Base-by-base conservation (phyloP, 2,329 filamentous ascomycete species). In the Aspergillus oerlinghausenensis region DNA sequence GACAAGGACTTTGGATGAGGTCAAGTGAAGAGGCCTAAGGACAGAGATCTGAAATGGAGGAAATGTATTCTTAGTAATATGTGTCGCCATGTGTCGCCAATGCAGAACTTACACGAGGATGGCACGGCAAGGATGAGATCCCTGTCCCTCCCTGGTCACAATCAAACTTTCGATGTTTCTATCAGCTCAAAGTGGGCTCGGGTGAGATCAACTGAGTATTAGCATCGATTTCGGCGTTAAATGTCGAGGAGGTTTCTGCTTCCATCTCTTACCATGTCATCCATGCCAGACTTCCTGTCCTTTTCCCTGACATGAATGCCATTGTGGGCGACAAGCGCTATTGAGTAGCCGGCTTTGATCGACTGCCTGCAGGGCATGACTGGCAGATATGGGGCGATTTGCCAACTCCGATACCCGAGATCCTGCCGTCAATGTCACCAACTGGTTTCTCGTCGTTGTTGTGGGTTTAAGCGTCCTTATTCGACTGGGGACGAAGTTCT, bases 341-440 rank as follows among this genome's bases (percentile, higher is more conserved):
- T 17, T 38, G 14, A 38, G 14, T 38, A 38, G 32, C 32, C 14
- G 32, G 32, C 6, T 17, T 17, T 6, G 1, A 17, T 38, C 14
- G 4, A 17, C 32, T 38, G 5, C 5, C 32, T 38, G 14, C 29
- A 17, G 4, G 32, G 14, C 32, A 35, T 29, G 10, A 47, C 40
- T 50, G 47, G 21, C 51, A 25, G 50, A n/a, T 17, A 60, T 60
- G 58, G 56, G 53, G 40, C 63, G 65, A 49, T 67, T 65, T 38
- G 57, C 58, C 35, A 50, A 52, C 21, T 3, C 2, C 23, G 64
- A 66, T 40, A 63, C 57, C 10, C 55, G 59, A 55, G 60, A 61
- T 47, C 65, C 65, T 3, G 60, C 58, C 14, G 64, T 66, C 40
- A 66, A 61, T 56, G 60, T 65, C 45, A 58, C 57, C 35, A 65